Evolutionary conservation across 177 flowering plant genomes (phyloP), one percentile per base, ranked within the genome.

Genomic region (Tripterygium wilfordii): DNA sequence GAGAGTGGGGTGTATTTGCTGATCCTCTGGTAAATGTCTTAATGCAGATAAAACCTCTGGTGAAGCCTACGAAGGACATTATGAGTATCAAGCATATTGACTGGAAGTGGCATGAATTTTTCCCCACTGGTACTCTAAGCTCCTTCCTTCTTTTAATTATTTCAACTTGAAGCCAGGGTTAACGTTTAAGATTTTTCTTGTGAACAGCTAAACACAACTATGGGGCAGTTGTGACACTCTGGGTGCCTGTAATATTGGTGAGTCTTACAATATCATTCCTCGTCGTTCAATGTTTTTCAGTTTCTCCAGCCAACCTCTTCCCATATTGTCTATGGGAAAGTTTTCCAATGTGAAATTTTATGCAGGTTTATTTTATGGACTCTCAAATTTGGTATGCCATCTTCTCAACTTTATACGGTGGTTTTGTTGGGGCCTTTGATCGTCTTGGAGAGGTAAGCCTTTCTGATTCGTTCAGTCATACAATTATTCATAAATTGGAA

Each of bases 321-420:
- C n/a, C n/a, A n/a, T n/a, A n/a, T n/a, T n/a, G n/a, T n/a, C n/a
- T n/a, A n/a, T n/a, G n/a, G n/a, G n/a, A n/a, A n/a, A n/a, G n/a
- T n/a, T n/a, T n/a, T n/a, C n/a, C n/a, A n/a, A n/a, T n/a, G n/a
- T n/a, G n/a, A n/a, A n/a, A 21, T 57, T 42, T 42, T 44, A 38
- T 73, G 64, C 74, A 94, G 99, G 82, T 94, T 27, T 94, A 94
- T 70, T 89, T 89, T 56, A 83, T 94, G 99, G 99, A 94, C 66
- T 74, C 90, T 49, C 99, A 94, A 69, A 85, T 94, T 56, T 94
- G 99, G 99, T 94, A 94, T 68, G 66, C 99, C 24, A 63, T 94
- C 41, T 84, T 67, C 64, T 83, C 96, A 28, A 94, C 99, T 24
- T 25, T 94, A 51, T 84, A 58, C 68, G 99, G 99, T 72, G 99